A percentile compares a stretch with the other conserved stretches of the same genome.
phyloP scores from a whole-genome alignment of 352 stramenopile species.

The Thalassiosira allenii region DNA sequence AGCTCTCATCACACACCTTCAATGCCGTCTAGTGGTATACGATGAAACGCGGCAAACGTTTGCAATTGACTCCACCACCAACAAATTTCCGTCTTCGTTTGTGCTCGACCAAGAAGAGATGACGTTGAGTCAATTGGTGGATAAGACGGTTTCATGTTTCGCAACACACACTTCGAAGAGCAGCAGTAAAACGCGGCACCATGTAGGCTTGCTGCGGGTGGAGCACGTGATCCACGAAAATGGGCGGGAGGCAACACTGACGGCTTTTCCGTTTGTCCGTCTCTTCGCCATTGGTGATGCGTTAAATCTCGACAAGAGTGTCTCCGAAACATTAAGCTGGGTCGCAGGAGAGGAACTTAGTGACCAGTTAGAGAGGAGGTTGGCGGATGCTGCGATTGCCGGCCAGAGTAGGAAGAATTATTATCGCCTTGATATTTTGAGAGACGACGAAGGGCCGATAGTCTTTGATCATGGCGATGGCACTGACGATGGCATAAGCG shows the following conservation, averaged over 20 bases:
- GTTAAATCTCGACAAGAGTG: background rate
- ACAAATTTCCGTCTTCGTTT: constrained; percentile 16
- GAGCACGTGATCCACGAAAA: constrained; percentile 35
- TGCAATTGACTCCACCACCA: constrained; percentile 8
- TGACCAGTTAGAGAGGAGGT: constrained; percentile 34
- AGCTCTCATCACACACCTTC: constrained; percentile 19
- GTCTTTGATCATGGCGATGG: too few species aligned
- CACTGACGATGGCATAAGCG: too few species aligned
- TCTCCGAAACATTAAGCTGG: constrained; percentile 20
- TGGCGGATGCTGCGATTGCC: constrained; percentile 3
- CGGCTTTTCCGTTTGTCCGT: constrained; percentile 32
- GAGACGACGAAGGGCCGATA: constrained; percentile 11
- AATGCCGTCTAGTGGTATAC: constrained; percentile 34
- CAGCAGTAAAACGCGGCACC: too few species aligned
- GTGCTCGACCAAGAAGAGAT: constrained; percentile 29
- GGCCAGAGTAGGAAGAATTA: constrained; percentile 3
- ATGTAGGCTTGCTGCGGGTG: constrained; percentile 25
- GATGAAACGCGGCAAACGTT: constrained; percentile 17
- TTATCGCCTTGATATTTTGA: constrained; percentile 16
- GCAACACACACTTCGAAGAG: too few species aligned
- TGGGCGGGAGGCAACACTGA: constrained; percentile 39
- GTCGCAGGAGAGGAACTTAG: constrained; percentile 17
- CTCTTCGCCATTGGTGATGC: background rate
- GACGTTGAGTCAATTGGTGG: constrained; percentile 30
- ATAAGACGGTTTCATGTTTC: constrained; percentile 26